Evolutionary conservation across 257 asterid species (phyloP).

Genomic region (Lavandula angustifolia): DNA sequence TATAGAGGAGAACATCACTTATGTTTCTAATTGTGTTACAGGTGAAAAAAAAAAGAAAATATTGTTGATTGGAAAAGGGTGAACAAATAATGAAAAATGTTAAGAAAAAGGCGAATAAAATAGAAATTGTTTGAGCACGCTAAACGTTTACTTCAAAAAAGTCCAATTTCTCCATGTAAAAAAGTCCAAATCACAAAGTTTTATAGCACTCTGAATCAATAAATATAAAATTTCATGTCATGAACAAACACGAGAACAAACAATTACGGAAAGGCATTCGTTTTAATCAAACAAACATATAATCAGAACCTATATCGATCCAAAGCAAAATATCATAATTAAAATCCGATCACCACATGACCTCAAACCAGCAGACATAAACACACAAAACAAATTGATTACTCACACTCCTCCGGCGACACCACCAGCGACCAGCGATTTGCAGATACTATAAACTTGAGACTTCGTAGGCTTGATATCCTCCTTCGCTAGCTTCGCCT

Average conservation of each 20-base stretch:
- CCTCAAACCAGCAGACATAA: constrained; percentile 11
- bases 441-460: constrained; percentile 71
- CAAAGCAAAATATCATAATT: not conserved
- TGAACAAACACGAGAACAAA: not conserved
- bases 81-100: too few relatives aligned
- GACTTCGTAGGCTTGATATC: constrained; percentile 73
- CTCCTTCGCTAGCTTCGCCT: constrained; percentile 87
- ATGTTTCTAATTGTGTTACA: constrained; percentile 1
- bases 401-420: constrained; percentile 98
- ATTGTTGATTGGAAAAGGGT: too few relatives aligned
- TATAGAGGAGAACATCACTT: constrained; percentile 3
- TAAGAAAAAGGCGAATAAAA: too few relatives aligned
- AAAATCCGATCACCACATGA: constrained; percentile 16
- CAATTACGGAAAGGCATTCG: constrained; percentile 3
- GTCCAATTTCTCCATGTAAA: not conserved
- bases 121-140: too few relatives aligned
- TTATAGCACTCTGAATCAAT: not conserved
- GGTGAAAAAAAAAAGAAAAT: not conserved
- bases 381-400: not conserved
- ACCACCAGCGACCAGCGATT: constrained; percentile 94
- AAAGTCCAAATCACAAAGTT: not conserved
- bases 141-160: not conserved
- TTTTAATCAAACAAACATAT: constrained; percentile 16
- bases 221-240: not conserved
- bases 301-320: constrained; percentile 9